A percentile compares a stretch with the other conserved stretches of the same genome.
phyloP scores from a whole-genome alignment of 768 basidiomycete species.

The Hygrocybe coccinea region DNA sequence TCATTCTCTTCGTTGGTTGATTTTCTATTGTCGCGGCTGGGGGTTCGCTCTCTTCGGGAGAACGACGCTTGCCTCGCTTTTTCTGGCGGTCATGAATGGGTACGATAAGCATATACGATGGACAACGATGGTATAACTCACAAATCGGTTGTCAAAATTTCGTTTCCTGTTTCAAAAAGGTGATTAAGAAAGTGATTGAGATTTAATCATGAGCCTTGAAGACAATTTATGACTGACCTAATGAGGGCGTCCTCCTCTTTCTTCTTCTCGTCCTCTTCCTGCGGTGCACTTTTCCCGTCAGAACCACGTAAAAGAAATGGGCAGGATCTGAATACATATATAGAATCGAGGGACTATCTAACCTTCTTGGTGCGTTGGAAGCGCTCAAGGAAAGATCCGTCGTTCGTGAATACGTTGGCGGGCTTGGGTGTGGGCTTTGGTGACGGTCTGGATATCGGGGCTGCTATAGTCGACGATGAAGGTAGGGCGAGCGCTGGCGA shows the following conservation, averaged over 20 bases:
- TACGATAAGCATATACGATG: neutral
- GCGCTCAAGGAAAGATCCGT: conserved; percentile 64
- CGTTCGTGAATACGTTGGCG: conserved; percentile 60
- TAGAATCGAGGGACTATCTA: conserved; percentile 9
- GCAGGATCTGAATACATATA: neutral
- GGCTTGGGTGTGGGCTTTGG: conserved; percentile 40
- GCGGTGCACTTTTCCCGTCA: conserved; percentile 8
- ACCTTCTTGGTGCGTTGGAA: conserved; percentile 58
- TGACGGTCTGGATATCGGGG: conserved; percentile 9
- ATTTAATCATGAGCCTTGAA: conserved; percentile 4
- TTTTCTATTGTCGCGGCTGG: conserved; percentile 27
- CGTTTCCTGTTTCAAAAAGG: conserved; percentile 42
- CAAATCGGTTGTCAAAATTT: conserved; percentile 58
- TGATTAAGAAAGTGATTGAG: neutral
- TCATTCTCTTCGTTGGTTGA: conserved; percentile 38
- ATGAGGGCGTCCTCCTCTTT: conserved; percentile 48
- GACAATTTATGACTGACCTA: conserved; percentile 37
- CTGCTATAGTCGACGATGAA: neutral
- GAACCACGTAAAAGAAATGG: neutral
- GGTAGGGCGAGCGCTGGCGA: neutral
- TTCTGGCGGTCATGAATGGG: conserved; percentile 33
- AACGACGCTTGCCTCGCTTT: conserved; percentile 54
- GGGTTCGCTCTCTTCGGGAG: conserved; percentile 35
- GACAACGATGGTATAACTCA: conserved; percentile 29
- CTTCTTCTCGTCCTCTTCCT: conserved; percentile 59